Base-by-base conservation (phyloP, 495 filamentous ascomycete species). In the Penicillium manginii region DNA sequence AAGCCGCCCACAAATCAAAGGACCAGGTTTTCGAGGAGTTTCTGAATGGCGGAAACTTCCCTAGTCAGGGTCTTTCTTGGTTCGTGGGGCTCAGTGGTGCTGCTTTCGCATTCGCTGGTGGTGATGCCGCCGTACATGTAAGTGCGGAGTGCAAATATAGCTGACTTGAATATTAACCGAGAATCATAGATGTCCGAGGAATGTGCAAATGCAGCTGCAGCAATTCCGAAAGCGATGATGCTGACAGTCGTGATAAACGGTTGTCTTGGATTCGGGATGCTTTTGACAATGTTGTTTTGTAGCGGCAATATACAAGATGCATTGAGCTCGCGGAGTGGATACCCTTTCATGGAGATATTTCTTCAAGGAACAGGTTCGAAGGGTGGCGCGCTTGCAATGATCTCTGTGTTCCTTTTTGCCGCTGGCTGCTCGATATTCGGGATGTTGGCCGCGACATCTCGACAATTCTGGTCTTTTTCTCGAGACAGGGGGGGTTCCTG, bases 331-430 rank as follows among this genome's bases (percentile, higher is more conserved):
- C 61, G 67, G 1, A 75, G 73, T 4, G 68, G 77, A 3, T 86
- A 73, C 53, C 80, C 82, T 0, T 83, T 81, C 52, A 80, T 86
- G 52, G 61, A 77, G 23, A 77, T 86, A 22, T 83, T 83, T 55
- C 60, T 67, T n/a, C 64, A 77, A 6, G 76, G 72, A 0, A 78
- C 75, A 0, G 63, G 67, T n/a, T 78, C 74, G 6, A 60, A 67
- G 8, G 63, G 67, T 4, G 82, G 78, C 1, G 74, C 81, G 0
- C 68, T 72, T 2, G 70, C 71, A 0, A 81, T 85, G 78, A 65
- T 65, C 2, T 69, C 73, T 9, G 74, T 84, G 15, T 47, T 84
- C 2, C 71, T 79, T 1, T 62, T 76, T 1, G 69, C 82, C 52
- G 70, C 67, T 6, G 60, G 75, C n/a, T 75, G 70, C 11, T 74